Evolutionary conservation across 2,329 filamentous ascomycete species (phyloP).

Genomic region (Xylaria sp.): DNA sequence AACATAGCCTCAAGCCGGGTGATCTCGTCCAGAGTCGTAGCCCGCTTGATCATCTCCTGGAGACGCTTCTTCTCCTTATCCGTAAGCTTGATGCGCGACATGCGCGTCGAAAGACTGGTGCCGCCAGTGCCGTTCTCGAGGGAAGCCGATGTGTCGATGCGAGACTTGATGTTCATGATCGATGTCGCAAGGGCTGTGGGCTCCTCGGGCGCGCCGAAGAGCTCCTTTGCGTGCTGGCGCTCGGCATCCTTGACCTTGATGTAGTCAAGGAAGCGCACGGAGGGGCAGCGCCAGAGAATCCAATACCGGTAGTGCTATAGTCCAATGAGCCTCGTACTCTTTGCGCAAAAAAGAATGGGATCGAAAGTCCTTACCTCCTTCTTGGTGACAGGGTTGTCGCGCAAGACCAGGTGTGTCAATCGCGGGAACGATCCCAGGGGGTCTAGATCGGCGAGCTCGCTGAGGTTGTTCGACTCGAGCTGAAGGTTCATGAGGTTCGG

Average conservation of each 20-base stretch:
- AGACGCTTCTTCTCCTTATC: constrained; percentile 82
- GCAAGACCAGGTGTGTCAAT: constrained; percentile 73
- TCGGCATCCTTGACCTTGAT: constrained; percentile 85
- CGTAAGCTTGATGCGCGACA: constrained; percentile 76
- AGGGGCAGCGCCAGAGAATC: constrained; percentile 80
- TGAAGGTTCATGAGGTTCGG: constrained; percentile 80
- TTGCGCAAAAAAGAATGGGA: not conserved
- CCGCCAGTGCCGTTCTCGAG: constrained; percentile 43
- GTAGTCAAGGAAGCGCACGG: constrained; percentile 86
- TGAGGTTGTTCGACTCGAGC: constrained; percentile 74
- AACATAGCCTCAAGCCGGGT: constrained; percentile 84
- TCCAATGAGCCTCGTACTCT: not conserved
- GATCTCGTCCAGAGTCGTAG: constrained; percentile 86
- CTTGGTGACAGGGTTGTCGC: constrained; percentile 84
- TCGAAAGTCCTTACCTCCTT: constrained; percentile 69
- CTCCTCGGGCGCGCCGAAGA: constrained; percentile 75
- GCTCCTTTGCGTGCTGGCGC: constrained; percentile 65
- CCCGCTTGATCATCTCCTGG: constrained; percentile 80
- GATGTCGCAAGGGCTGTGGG: constrained; percentile 76
- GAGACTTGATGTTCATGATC: constrained; percentile 82
- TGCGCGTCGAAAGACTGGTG: constrained; percentile 50
- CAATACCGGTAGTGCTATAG: constrained; percentile 83
- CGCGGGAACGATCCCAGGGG: constrained; percentile 62
- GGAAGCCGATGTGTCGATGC: constrained; percentile 49
- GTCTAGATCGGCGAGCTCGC: constrained; percentile 82